phyloP scores from a whole-genome alignment of 139 green algal species.

The Volvox africanus region DNA sequence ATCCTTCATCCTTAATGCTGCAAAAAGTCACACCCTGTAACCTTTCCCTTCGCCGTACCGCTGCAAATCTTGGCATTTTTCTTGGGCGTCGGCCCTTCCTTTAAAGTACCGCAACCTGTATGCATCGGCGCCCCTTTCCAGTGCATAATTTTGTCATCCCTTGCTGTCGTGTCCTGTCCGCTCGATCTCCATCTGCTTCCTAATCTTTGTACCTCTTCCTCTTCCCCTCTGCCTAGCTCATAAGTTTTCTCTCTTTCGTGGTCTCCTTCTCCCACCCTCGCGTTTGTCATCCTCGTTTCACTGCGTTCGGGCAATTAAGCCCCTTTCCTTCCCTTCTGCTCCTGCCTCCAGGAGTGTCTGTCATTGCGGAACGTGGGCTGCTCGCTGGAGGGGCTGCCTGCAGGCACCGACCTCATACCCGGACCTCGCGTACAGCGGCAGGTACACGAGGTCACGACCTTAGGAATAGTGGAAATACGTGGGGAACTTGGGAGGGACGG shows the following conservation, averaged over 20 bases:
- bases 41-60: too few relatives aligned
- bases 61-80: too few relatives aligned
- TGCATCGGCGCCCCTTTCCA: too few relatives aligned
- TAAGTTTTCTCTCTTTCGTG: neutral
- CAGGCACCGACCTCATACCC: constrained; percentile 58
- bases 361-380: constrained; percentile 73
- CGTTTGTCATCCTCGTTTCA: too few relatives aligned
- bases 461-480: neutral
- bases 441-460: neutral
- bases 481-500: too few relatives aligned
- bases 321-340: neutral
- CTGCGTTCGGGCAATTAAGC: too few relatives aligned
- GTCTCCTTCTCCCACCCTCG: too few relatives aligned
- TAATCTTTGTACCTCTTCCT: neutral
- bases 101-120: too few relatives aligned
- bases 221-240: neutral
- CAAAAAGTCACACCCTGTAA: too few relatives aligned
- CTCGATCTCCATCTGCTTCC: neutral
- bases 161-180: neutral
- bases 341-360: constrained; percentile 77
- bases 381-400: constrained; percentile 62
- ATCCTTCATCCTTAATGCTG: too few relatives aligned
- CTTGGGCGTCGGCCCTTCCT: too few relatives aligned
- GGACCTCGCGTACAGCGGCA: constrained; percentile 55
- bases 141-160: too few relatives aligned